Percentiles rank a stretch among this genome's conserved stretches.
phyloP scores from a whole-genome alignment of 331 rosid genomes.

The Malus hybrid region DNA sequence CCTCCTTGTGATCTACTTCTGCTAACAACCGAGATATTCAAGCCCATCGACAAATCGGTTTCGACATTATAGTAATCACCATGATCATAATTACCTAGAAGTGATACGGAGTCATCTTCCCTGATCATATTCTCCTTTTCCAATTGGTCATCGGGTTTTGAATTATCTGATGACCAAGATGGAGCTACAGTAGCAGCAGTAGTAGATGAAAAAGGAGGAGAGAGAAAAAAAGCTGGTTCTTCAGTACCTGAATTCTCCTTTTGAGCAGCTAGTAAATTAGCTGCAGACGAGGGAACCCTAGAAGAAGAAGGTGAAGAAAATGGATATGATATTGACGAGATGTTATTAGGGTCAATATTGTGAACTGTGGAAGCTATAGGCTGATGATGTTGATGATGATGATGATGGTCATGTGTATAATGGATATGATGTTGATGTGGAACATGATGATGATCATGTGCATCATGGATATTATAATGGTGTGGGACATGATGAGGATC shows the following conservation, averaged over 20 bases:
- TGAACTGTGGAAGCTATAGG: neutral
- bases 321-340: neutral
- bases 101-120: conserved; percentile 10
- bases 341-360: too few relatives aligned
- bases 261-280: neutral
- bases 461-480: conserved; percentile 1
- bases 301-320: conserved; percentile 5
- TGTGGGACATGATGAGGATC: neutral
- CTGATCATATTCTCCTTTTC: conserved; percentile 11
- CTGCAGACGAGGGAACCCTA: conserved; percentile 24
- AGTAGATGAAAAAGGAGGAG: neutral
- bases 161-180: conserved; percentile 3
- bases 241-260: neutral
- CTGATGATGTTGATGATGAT: neutral
- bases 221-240: neutral
- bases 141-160: conserved; percentile 6
- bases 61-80: conserved; percentile 28
- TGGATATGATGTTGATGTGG: neutral
- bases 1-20: conserved; percentile 16
- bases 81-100: conserved; percentile 6
- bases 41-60: conserved; percentile 49
- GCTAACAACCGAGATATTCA: conserved; percentile 28
- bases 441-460: neutral
- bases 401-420: neutral
- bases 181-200: neutral